Base-by-base conservation (phyloP, 2,329 filamentous ascomycete genomes). In the Trichothecium sympodiale region DNA sequence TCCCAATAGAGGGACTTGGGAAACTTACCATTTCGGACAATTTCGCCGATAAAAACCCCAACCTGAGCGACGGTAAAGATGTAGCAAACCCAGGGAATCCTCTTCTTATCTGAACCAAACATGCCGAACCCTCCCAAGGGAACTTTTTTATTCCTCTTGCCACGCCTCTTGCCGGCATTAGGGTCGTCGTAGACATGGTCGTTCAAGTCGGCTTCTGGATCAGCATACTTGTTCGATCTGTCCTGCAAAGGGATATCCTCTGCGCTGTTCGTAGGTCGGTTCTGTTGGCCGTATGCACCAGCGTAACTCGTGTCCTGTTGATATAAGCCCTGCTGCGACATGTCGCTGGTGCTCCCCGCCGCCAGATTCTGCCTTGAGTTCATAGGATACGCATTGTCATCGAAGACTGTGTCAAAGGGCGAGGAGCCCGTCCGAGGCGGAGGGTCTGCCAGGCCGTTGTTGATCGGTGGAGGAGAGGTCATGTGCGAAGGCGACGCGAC, bases 21-120 rank as follows among this genome's bases (percentile, higher is more conserved):
- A 23, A 16, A 57, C 74, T 50, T 69, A 86, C 84, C 80, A 58
- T 88, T 93, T 52, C 80, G 84, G 33, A 83, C 79, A 42, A 98
- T 65, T 61, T 96, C 86, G 35, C 71, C 86, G 44, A 96, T 83
- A 52, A 98, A 98, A 18, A 96, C 86, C 13, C 68, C 75, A 15
- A 91, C 61, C 56, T 96, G 88, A 10, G 82, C 70, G 20, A 78
- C 37, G 3, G 86, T 84, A 43, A 96, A 72, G 30, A 79, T 59
- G 55, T 89, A 96, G 25, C 87, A 83, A 6, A 94, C 76, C 71
- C 83, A 91, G 0, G 91, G 82, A 35, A 79, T 74, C 41, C 65
- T 62, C 52, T 69, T 72, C 50, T 60, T 65, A 46, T 69, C 59
- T 10, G 70, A 59, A 3, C 70, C 69, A 31, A 77, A 50, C 71